Conservation (phyloP, 495 filamentous ascomycete genomes). For the Penicillium robsamsonii region DNA sequence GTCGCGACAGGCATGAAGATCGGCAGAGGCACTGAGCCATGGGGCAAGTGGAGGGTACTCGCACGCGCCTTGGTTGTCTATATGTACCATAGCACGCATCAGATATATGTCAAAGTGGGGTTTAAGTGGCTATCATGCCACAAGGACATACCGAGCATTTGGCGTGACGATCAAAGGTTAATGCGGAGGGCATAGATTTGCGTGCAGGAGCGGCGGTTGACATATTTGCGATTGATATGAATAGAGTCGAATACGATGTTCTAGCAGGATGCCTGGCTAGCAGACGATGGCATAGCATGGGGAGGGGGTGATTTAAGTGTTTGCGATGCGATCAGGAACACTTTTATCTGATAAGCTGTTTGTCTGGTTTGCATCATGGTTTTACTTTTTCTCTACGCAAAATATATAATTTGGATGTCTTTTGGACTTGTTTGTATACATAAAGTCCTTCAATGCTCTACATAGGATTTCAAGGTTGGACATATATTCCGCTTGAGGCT, state of each 20-base stretch:
- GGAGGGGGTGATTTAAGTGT: conserved; percentile 7
- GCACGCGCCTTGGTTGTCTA: conserved; percentile 95
- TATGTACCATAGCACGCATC: not conserved
- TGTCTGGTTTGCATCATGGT: conserved; percentile 26
- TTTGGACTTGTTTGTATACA: not conserved
- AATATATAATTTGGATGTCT: not conserved
- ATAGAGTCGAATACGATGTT: not conserved
- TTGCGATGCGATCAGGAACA: conserved; percentile 20
- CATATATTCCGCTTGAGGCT: not conserved
- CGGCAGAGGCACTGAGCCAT: conserved; percentile 84
- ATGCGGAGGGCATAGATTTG: conserved; percentile 65
- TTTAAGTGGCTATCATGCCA: not conserved
- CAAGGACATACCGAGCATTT: conserved; percentile 71
- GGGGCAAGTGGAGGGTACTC: conserved; percentile 83
- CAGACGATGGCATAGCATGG: conserved; percentile 24
- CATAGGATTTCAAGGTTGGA: not conserved
- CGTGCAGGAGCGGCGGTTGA: conserved; percentile 31
- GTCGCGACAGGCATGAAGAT: conserved; percentile 99
- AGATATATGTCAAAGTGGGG: not conserved
- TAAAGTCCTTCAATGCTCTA: not conserved
- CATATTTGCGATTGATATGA: conserved; percentile 31
- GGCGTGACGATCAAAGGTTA: conserved; percentile 77
- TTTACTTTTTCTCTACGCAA: not conserved
- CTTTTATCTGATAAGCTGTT: conserved; percentile 28
- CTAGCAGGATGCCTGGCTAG: conserved; percentile 12